Percentiles rank a stretch among this genome's conserved stretches.
phyloP scores from a whole-genome alignment of 164 flowering plant species.

The Saururus chinensis region DNA sequence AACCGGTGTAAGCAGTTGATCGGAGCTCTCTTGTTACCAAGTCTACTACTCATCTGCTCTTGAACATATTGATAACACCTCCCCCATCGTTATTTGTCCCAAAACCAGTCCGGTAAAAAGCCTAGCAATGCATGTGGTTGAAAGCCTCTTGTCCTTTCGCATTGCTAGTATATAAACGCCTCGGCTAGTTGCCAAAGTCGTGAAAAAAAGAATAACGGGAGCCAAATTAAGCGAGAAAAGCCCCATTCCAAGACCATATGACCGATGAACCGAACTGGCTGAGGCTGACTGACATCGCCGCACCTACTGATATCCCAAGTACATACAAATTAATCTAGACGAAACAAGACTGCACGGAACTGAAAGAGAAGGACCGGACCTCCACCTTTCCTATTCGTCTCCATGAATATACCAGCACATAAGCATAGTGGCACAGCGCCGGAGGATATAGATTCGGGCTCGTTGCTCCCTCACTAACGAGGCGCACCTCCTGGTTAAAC shows the following conservation, averaged over 20 bases:
- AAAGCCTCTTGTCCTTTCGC: conserved; percentile 1
- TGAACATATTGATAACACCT: neutral
- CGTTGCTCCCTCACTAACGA: conserved; percentile 59
- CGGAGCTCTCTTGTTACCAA: too few relatives aligned
- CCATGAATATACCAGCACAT: conserved; percentile 70
- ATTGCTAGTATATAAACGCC: conserved; percentile 9
- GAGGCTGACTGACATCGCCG: neutral
- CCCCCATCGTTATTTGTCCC: neutral
- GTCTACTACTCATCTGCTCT: neutral
- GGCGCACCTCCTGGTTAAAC: conserved; percentile 48
- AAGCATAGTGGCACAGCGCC: conserved; percentile 79
- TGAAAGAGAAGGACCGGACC: neutral
- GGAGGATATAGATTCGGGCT: conserved; percentile 55
- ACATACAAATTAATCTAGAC: neutral
- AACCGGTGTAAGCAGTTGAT: neutral
- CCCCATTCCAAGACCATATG: neutral
- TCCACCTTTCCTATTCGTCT: conserved; percentile 25
- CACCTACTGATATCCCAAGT: neutral
- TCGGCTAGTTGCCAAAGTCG: neutral
- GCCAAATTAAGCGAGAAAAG: neutral
- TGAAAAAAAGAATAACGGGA: conserved; percentile 1
- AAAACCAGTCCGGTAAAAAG: conserved; percentile 7
- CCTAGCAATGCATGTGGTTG: neutral
- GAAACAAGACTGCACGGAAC: neutral
- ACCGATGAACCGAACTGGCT: conserved; percentile 1